Conservation (phyloP, 345 rosid species). For the Ceriops decandra region DNA sequence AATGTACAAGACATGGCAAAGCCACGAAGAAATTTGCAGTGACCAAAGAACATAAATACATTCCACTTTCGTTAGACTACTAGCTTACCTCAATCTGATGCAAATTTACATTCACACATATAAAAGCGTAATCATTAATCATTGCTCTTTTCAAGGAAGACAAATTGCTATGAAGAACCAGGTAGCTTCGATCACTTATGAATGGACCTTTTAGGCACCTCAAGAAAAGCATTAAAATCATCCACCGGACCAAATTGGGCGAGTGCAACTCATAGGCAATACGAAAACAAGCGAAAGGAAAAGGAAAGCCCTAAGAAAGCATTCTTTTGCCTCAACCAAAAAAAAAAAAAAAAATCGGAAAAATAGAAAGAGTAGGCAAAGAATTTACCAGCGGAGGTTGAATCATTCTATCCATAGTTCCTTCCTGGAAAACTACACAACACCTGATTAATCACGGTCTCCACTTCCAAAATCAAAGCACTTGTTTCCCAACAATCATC, state of each 20-base stretch:
- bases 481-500: constrained; percentile 17
- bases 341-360: constrained; percentile 3
- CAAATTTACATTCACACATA: not conserved
- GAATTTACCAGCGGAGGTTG: constrained; percentile 71
- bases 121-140: not conserved
- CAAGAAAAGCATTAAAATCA: not conserved
- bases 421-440: constrained; percentile 20
- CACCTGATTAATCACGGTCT: constrained; percentile 20
- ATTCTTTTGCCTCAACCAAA: constrained; percentile 9
- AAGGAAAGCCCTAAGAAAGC: not conserved
- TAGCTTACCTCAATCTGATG: not conserved
- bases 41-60: not conserved
- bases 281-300: not conserved
- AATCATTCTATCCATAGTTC: constrained; percentile 55
- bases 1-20: too few relatives aligned
- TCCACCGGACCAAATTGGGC: not conserved
- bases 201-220: not conserved
- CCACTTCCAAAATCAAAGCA: constrained; percentile 27
- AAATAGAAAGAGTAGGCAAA: constrained; percentile 10
- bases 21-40: not conserved
- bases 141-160: not conserved
- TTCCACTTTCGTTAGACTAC: not conserved
- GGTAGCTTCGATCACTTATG: not conserved
- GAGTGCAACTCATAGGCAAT: not conserved
- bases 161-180: not conserved